These are phyloP conservation scores for Plasmodium gaboni DNA, from an alignment of 169 alveolate genomes.

Conservation along the genomic window DNA sequence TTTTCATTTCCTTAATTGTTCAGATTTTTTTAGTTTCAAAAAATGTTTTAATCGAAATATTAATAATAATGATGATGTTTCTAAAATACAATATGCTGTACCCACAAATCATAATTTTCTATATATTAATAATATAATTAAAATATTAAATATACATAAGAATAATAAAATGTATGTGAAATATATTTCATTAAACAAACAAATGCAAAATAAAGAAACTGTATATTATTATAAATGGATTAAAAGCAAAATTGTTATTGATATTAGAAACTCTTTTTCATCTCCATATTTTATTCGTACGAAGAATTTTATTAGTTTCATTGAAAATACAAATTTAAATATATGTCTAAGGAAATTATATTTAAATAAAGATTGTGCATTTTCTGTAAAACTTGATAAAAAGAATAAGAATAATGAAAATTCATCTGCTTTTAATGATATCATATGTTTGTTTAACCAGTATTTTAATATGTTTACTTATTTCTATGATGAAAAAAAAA, in stretches of 20 bases:
- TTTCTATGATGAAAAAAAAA: constrained; percentile 50
- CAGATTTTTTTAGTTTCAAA: constrained; percentile 61
- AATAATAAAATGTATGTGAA: constrained; percentile 38
- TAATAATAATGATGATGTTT: constrained; percentile 35
- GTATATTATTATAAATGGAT: constrained; percentile 61
- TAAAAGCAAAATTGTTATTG: constrained; percentile 46
- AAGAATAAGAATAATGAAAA: constrained; percentile 30
- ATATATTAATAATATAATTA: constrained; percentile 52
- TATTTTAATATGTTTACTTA: constrained; percentile 54
- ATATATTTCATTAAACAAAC: constrained; percentile 26
- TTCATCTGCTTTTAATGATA: constrained; percentile 29
- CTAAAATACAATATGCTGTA: constrained; percentile 19
- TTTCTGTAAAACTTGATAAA: constrained; percentile 56
- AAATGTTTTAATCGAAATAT: constrained; percentile 42
- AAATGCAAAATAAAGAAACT: constrained; percentile 10
- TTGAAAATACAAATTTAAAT: constrained; percentile 66
- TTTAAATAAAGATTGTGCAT: constrained; percentile 48
- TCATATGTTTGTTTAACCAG: constrained; percentile 45
- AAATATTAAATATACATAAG: constrained; percentile 44
- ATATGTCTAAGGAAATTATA: constrained; percentile 47
- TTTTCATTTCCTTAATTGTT: constrained; percentile 61
- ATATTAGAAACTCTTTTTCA: constrained; percentile 67
- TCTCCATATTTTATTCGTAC: constrained; percentile 73
- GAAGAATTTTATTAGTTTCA: constrained; percentile 45
- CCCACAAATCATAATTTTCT: constrained; percentile 47